Evolutionary conservation across 495 filamentous ascomycete genomes (phyloP).

Genomic region (Penicillium manginii): DNA sequence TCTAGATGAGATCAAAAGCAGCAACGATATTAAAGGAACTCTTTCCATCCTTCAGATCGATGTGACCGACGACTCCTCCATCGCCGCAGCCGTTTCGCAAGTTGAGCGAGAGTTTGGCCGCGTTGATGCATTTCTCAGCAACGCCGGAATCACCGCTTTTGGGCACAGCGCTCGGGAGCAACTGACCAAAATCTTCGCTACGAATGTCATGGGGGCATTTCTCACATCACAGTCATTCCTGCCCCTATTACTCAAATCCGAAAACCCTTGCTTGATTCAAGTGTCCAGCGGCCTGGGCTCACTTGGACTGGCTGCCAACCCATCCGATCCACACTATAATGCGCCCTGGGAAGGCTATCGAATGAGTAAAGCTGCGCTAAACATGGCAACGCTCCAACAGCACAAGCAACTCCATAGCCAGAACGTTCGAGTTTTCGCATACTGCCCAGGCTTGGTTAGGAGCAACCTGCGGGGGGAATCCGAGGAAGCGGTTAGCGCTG

Average conservation of each 20-base stretch:
- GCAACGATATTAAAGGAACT: slow-evolving; percentile 22
- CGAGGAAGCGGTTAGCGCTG: slow-evolving; percentile 29
- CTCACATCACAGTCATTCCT: slow-evolving; percentile 43
- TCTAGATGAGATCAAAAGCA: slow-evolving; percentile 17
- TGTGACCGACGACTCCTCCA: slow-evolving; percentile 34
- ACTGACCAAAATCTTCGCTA: slow-evolving; percentile 33
- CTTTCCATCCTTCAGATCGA: slow-evolving; percentile 31
- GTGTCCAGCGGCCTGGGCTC: slow-evolving; percentile 43
- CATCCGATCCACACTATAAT: slow-evolving; percentile 21
- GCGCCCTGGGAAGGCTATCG: slow-evolving; percentile 34
- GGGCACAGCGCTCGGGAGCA: slow-evolving; percentile 25
- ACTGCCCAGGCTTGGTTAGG: slow-evolving; percentile 36
- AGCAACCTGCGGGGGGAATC: slow-evolving; percentile 39
- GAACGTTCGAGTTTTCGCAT: slow-evolving; percentile 31
- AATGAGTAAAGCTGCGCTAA: slow-evolving; percentile 47
- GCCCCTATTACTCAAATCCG: slow-evolving; percentile 41
- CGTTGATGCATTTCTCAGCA: slow-evolving; percentile 41
- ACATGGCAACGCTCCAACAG: slow-evolving; percentile 38
- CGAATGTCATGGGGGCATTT: slow-evolving; percentile 42
- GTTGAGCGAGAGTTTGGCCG: slow-evolving; percentile 27
- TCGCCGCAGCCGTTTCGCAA: slow-evolving; percentile 24
- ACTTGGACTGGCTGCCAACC: slow-evolving; percentile 32
- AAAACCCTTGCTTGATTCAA: slow-evolving; percentile 40
- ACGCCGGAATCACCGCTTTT: slow-evolving; percentile 29
- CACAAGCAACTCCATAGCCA: slow-evolving; percentile 15